Percentiles rank a stretch among this genome's conserved stretches.
Evolutionary conservation across 23 red algal species (phyloP).

Genomic region (Gracilaria gracilis): DNA sequence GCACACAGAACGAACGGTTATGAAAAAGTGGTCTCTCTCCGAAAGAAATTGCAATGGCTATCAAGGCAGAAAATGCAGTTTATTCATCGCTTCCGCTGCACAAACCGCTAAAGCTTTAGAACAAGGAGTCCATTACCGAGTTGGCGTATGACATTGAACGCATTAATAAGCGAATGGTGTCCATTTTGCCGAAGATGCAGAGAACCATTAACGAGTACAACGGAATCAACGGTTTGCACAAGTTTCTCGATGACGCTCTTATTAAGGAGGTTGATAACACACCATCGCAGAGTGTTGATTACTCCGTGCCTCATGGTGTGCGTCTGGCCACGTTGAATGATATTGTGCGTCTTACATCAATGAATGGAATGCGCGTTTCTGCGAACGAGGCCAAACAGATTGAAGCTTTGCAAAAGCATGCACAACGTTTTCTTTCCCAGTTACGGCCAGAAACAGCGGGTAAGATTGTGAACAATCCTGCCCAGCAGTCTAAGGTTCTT

Average conservation of each 20-base stretch:
- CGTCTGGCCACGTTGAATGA: slow-evolving; percentile 41
- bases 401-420: slow-evolving; percentile 17
- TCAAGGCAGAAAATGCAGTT: no score
- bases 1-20: slow-evolving; percentile 34
- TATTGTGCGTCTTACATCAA: slow-evolving; percentile 26
- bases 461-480: slow-evolving; percentile 18
- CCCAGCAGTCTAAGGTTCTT: slow-evolving; percentile 9
- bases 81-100: no score
- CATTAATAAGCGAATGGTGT: no score
- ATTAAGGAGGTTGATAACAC: no score
- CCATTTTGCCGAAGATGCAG: no score
- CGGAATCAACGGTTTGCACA: no score
- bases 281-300: no score
- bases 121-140: no score
- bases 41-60: slow-evolving; percentile 24
- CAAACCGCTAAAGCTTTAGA: no score
- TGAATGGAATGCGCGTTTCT: slow-evolving; percentile 18
- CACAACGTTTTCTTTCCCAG: not conserved
- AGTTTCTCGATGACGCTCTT: no score
- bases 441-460: slow-evolving; percentile 2
- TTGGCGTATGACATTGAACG: no score
- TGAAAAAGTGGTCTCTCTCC: slow-evolving; percentile 34
- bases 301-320: slow-evolving; percentile 68
- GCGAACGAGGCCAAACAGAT: slow-evolving; percentile 34
- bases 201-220: no score